Evolutionary conservation across 306 rosid species (phyloP).

Genomic region (Quercus parvula): DNA sequence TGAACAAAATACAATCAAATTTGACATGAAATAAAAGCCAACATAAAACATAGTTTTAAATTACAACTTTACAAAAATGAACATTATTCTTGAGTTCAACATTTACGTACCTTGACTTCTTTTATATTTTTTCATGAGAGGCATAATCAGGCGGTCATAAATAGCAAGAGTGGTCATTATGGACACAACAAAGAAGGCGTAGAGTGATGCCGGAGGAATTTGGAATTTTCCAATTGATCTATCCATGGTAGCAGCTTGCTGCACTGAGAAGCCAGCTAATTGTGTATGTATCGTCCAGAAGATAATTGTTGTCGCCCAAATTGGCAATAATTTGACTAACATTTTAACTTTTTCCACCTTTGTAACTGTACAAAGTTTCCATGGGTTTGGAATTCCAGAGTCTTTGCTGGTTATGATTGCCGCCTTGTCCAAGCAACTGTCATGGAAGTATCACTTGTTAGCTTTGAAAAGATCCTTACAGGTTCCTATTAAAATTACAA

Average conservation of each 20-base stretch:
- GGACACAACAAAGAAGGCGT: neutral
- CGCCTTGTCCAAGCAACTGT: neutral
- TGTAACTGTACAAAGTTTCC: constrained; percentile 7
- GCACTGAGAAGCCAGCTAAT: neutral
- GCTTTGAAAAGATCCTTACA: too few relatives aligned
- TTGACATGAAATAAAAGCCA: too few relatives aligned
- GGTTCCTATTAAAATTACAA: too few relatives aligned
- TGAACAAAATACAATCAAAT: too few relatives aligned
- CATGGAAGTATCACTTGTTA: neutral
- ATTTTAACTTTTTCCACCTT: constrained; percentile 18
- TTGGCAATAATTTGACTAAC: neutral
- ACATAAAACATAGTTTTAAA: too few relatives aligned
- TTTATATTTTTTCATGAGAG: neutral
- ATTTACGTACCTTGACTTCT: neutral
- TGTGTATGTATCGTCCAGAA: neutral
- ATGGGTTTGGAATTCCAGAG: neutral
- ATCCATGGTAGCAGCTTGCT: neutral
- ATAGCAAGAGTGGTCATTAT: neutral
- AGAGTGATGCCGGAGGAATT: neutral
- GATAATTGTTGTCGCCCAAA: neutral
- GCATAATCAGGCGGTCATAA: neutral
- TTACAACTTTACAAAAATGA: too few relatives aligned
- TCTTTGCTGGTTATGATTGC: neutral
- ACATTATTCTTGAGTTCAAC: neutral
- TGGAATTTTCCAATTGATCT: neutral